Base-by-base conservation (phyloP, 768 basidiomycete genomes). In the Trametes gibbosa region DNA sequence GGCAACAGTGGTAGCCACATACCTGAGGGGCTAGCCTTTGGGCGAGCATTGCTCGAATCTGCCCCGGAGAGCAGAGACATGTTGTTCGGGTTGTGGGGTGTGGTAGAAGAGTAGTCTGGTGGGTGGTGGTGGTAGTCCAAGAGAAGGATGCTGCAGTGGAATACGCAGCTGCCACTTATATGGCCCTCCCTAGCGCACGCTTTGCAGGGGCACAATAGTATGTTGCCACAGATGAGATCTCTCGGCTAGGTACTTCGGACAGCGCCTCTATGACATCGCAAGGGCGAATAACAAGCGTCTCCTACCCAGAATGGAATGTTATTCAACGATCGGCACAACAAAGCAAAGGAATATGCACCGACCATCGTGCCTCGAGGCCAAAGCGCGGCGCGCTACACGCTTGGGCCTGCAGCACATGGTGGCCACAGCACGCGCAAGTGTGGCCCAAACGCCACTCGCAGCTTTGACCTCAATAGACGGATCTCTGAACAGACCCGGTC, bases 191-290 rank as follows among this genome's bases (percentile, higher is more conserved):
- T n/a, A n/a, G n/a, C n/a, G 46, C 37, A 39, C 55, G 55, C 55
- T 56, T 56, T 56, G 55, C 25, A 12, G 16, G 12, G 23, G 21
- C 45, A 55, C 45, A 55, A 54, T 54, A 54, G 53, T 46, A 47
- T 24, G 53, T 55, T 23, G 21, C 46, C 23, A 34, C 45, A 32
- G 53, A 55, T 55, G 21, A 24, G 53, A 55, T 55, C 35, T 55
- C 52, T 55, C 53, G 53, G 53, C 46, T 47, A 23, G 9, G 7
- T 17, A n/a, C 7, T 19, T 37, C 34, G 53, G 45, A 47, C 32
- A 10, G 19, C 37, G 43, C 51, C 43, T 54, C 53, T 46, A 14
- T 8, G 39, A 12, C 8, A 19, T 29, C 41, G 52, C 52, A 45
- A 45, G 12, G 45, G 35, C 39, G 45, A 55, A 37, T 10, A 9